Evolutionary conservation across 2,329 filamentous ascomycete species (phyloP).

Genomic region (Clonostachys byssicola): DNA sequence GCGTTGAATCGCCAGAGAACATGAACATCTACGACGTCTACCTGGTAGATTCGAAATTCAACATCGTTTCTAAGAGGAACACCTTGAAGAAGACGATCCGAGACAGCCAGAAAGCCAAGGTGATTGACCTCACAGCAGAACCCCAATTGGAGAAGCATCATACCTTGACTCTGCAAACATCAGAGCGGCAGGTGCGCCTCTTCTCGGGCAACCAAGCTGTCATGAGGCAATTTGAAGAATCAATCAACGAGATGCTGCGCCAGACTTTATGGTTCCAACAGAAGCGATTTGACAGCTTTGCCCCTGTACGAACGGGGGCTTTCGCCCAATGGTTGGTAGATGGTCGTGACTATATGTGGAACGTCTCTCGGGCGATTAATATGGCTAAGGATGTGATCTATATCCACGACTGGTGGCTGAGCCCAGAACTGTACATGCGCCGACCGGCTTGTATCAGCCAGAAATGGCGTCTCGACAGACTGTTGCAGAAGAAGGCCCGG

Average conservation of each 20-base stretch:
- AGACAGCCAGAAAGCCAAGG: conserved; percentile 55
- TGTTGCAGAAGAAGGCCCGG: conserved; percentile 88
- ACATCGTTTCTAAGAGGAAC: conserved; percentile 69
- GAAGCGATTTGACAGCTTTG: conserved; percentile 91
- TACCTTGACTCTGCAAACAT: conserved; percentile 81
- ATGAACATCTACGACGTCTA: conserved; percentile 99
- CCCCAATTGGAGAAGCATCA: conserved; percentile 61
- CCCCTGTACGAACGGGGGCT: conserved; percentile 79
- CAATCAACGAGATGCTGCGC: conserved; percentile 78
- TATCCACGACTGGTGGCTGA: conserved; percentile 99
- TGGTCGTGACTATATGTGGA: conserved; percentile 98
- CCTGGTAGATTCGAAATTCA: conserved; percentile 87
- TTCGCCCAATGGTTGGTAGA: conserved; percentile 97
- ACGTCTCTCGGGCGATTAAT: conserved; percentile 91
- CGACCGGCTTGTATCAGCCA: conserved; percentile 93
- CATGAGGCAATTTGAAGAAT: conserved; percentile 89
- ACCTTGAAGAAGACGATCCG: conserved; percentile 42
- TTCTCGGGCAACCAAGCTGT: conserved; percentile 88
- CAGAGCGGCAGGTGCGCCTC: conserved; percentile 87
- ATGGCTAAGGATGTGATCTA: conserved; percentile 98
- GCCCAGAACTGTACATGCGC: conserved; percentile 91
- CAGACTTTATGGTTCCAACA: conserved; percentile 78
- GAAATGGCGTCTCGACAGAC: conserved; percentile 91
- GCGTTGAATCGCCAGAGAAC: conserved; percentile 96
- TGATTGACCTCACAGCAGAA: conserved; percentile 35